Evolutionary conservation across 2,329 filamentous ascomycete genomes (phyloP), one percentile per base, ranked within the genome.

Genomic region (Trichoderma afroharzianum): DNA sequence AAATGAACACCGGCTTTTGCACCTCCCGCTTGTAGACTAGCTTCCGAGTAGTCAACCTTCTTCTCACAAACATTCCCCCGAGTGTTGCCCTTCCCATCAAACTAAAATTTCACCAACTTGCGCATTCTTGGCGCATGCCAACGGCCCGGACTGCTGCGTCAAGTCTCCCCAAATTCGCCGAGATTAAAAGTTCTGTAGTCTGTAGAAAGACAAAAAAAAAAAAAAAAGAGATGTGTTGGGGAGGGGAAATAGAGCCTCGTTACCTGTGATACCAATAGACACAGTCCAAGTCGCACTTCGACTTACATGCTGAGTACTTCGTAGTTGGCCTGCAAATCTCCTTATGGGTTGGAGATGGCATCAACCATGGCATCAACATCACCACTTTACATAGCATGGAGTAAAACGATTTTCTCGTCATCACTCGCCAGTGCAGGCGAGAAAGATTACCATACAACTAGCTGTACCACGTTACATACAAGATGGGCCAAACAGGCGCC

Each of bases 391-490:
- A 47, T 28, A 66, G 47, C 63, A 26, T 55, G 28, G 26, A 36
- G 30, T 7, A 53, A 36, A 5, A 47, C 2, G 12, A 53, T 9
- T 26, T 39, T 61, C 36, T 62, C 67, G 57, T 62, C 67, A 36
- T 61, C 63, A 58, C 39, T 62, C 67, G 67, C 67, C 67, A 69
- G 39, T 21, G 53, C 39, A 69, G 67, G 57, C 67, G 55, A 36
- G 28, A 50, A 62, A 69, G 15, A 50, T 53, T 36, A 36, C 67
- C 57, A 53, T 53, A 62, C 67, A 47, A 69, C 67, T 69, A 62
- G 67, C 67, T 69, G 67, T 33, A 69, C 67, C 67, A 69, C 57
- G 39, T 69, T 69, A 69, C 67, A 62, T 69, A 69, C 67, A 69
- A 69, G 67, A 69, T 33, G 58, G 67, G 33, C 57, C 59, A 69